A percentile compares a stretch with the other conserved stretches of the same genome.
Evolutionary conservation across 345 rosid species (phyloP).

Genomic region (Lepidium sativum): DNA sequence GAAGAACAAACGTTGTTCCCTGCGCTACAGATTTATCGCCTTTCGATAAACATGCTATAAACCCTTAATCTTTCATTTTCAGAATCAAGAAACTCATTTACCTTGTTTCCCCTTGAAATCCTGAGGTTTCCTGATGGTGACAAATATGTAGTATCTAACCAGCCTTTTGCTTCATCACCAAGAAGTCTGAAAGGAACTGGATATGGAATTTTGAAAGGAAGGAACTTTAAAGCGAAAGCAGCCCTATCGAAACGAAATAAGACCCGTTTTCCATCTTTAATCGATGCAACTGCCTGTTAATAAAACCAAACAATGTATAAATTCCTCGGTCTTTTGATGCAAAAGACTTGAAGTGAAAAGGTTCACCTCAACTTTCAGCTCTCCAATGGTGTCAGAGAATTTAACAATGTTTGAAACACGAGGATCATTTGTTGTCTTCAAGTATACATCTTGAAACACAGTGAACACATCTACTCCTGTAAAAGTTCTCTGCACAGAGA

Average conservation of each 20-base stretch:
- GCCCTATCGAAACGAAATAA: constrained; percentile 72
- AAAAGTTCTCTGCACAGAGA: constrained; percentile 70
- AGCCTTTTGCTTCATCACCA: constrained; percentile 96
- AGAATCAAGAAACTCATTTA: constrained; percentile 27
- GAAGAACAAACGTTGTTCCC: constrained; percentile 97
- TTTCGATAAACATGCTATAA: background rate
- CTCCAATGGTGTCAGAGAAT: constrained; percentile 79
- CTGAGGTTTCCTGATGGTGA: constrained; percentile 84
- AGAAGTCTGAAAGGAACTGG: constrained; percentile 94
- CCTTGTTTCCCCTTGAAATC: constrained; percentile 94
- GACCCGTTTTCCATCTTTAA: constrained; percentile 55
- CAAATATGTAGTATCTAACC: constrained; percentile 82
- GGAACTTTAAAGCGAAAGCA: constrained; percentile 66
- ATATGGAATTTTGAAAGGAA: constrained; percentile 90
- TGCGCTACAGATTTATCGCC: constrained; percentile 53
- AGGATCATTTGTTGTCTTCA: constrained; percentile 61
- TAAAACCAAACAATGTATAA: background rate
- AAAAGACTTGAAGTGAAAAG: background rate
- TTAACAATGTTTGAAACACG: constrained; percentile 83
- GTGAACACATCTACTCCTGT: constrained; percentile 81
- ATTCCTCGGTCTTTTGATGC: background rate
- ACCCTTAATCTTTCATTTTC: background rate
- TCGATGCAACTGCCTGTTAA: constrained; percentile 72
- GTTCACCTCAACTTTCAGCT: constrained; percentile 84
- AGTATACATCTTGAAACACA: constrained; percentile 84